Evolutionary conservation across 768 basidiomycete genomes (phyloP), one percentile per base, ranked within the genome.

Genomic region (Trametes elegans): DNA sequence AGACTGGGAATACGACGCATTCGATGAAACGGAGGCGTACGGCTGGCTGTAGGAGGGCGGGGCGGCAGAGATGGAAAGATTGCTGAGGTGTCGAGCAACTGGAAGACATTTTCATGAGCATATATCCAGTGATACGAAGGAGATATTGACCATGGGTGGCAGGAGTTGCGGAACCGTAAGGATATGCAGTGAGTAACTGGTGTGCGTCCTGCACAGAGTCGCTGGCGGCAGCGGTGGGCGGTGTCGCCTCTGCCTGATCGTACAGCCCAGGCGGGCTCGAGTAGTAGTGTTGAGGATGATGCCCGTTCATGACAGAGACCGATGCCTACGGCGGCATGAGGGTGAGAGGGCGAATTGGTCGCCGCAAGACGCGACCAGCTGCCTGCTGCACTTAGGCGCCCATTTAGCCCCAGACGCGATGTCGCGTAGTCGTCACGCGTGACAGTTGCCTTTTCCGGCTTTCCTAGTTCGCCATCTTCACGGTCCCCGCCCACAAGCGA

Each of bases 91-190:
- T 27, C 85, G 74, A 21, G 86, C 76, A 38, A 86, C 90, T 91
- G 55, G 2, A 43, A 24, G 31, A 39, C 24, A 16, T 7, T 4
- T 43, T 32, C 19, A 26, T 59, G n/a, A 65, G 49, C 62, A 65
- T 65, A 60, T 59, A 39, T 45, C 39, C 41, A 11, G 29, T 2
- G 2, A 2, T 0, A 27, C 23, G 28, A 39, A 66, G 14, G 24
- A 23, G 14, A 5, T 56, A 45, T 71, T 58, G 65, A 88, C 90
- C 87, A 65, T 91, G 89, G 32, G 82, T 76, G 7, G 87, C 80
- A n/a, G 88, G 88, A 4, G 84, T 87, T 24, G 85, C 84, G 55
- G 88, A 90, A 34, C 85, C 85, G 63, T 85, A 77, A 34, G 90
- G 87, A 67, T 89, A 91, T 29, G 79, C 74, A 4, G 82, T 79